Percentiles rank a stretch among this genome's conserved stretches.
Conservation (phyloP, 2,329 filamentous ascomycete species). For the Aspergillus amoenus region DNA sequence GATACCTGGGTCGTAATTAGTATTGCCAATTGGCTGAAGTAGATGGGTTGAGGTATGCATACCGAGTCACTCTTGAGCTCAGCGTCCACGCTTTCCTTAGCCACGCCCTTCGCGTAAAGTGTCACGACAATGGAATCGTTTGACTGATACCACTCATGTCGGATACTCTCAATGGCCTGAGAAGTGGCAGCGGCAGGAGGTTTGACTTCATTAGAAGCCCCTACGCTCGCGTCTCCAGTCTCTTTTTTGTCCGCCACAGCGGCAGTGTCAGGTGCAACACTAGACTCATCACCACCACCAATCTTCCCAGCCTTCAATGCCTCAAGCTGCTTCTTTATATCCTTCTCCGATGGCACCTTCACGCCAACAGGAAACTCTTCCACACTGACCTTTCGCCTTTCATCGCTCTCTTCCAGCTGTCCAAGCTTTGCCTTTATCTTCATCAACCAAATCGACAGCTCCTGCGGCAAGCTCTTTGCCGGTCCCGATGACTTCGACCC, state of each 20-base stretch:
- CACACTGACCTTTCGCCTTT: slow-evolving; percentile 45
- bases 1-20: slow-evolving; percentile 42
- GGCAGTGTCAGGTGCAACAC: slow-evolving; percentile 1
- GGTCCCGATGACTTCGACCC: slow-evolving; percentile 12
- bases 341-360: slow-evolving; percentile 43
- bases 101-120: slow-evolving; percentile 64
- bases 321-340: slow-evolving; percentile 36
- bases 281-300: background rate
- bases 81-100: slow-evolving; percentile 55
- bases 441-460: slow-evolving; percentile 57
- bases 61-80: slow-evolving; percentile 53
- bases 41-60: slow-evolving; percentile 20
- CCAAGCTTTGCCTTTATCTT: slow-evolving; percentile 56
- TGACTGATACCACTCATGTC: slow-evolving; percentile 70
- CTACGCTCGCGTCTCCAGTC: background rate
- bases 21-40: background rate
- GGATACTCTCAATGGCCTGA: slow-evolving; percentile 54
- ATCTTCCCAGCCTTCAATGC: slow-evolving; percentile 29
- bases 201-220: background rate
- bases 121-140: slow-evolving; percentile 61
- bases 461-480: slow-evolving; percentile 29
- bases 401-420: slow-evolving; percentile 50
- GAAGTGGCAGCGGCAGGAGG: background rate
- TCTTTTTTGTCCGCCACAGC: background rate
- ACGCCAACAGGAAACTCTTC: slow-evolving; percentile 54